Evolutionary conservation across 345 rosid species (phyloP), one percentile per base, ranked within the genome.

Genomic region (Passiflora organensis): DNA sequence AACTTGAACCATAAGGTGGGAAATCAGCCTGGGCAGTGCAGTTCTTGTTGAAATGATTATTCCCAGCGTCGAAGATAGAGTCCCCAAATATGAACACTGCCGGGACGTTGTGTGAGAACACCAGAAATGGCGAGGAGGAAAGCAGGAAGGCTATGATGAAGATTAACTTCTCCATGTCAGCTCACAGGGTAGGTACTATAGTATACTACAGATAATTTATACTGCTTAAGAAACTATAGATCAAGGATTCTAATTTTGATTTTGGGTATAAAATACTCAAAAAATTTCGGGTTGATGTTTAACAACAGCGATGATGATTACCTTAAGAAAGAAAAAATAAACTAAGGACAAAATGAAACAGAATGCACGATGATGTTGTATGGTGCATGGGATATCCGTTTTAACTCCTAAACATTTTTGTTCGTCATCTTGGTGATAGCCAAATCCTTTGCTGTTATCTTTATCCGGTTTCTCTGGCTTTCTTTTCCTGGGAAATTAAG

Each of bases 11-110:
- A 13, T 83, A 83, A 49, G 95, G 95, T 18, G 85, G 78, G 49
- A 81, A 86, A 78, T 81, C 85, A 6, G 95, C 89, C 64, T 79
- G 86, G 11, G 72, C 85, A 15, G 72, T 71, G 56, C 89, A 86
- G 34, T 79, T 86, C 48, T 74, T 67, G 72, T 68, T 83, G 56
- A 71, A 79, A 47, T 72, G 95, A 42, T 86, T 83, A 80, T 72
- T 86, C 49, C 87, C 89, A 2, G 84, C 82, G 69, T 83, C 82
- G 6, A 86, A 70, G 5, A 83, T 60, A 32, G 95, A 81, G 74
- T 86, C 89, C 0, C 95, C 87, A 10, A 86, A 86, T 10, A 55
- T 72, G 57, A 79, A 79, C n/a, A 86, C 58, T 28, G 85, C 75
- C 5, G 81, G 76, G 10, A 69, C 75, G 19, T 65, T 60, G n/a